Conservation (phyloP, 371 early-diverging fungal species). For the Apophysomyces elegans region DNA sequence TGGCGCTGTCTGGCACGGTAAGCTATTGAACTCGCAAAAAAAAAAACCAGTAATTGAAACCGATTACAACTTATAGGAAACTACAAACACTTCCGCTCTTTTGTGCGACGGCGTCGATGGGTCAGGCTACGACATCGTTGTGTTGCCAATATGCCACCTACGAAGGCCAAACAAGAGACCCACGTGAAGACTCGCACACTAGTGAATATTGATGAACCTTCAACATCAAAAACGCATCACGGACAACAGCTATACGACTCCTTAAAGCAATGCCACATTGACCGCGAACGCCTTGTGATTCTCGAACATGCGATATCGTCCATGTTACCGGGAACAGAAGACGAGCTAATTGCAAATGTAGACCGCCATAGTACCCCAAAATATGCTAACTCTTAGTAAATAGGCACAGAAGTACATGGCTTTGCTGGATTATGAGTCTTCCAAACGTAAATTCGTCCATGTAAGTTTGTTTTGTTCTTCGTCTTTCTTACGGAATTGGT, state of each 20-base stretch:
- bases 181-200: slow-evolving; percentile 1
- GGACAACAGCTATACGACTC: background rate
- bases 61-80: slow-evolving; percentile 28
- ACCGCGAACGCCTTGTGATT: slow-evolving; percentile 41
- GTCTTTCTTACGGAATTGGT: slow-evolving; percentile 3
- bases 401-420: slow-evolving; percentile 24
- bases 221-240: slow-evolving; percentile 1
- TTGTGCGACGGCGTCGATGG: slow-evolving; percentile 70
- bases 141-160: background rate
- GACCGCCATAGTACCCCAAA: background rate
- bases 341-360: slow-evolving; percentile 22
- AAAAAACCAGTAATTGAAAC: background rate
- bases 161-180: background rate
- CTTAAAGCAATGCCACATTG: slow-evolving; percentile 32
- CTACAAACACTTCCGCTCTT: slow-evolving; percentile 62
- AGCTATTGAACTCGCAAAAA: background rate
- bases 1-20: slow-evolving; percentile 56
- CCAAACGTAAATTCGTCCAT: slow-evolving; percentile 31
- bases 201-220: slow-evolving; percentile 14
- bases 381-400: background rate
- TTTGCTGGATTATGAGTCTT: slow-evolving; percentile 34
- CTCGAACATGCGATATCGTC: slow-evolving; percentile 21
- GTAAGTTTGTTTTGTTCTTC: slow-evolving; percentile 8
- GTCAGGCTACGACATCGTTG: slow-evolving; percentile 52
- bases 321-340: slow-evolving; percentile 15